Conservation (phyloP, 176 grass and related monocot genomes). For the Oryza punctata region DNA sequence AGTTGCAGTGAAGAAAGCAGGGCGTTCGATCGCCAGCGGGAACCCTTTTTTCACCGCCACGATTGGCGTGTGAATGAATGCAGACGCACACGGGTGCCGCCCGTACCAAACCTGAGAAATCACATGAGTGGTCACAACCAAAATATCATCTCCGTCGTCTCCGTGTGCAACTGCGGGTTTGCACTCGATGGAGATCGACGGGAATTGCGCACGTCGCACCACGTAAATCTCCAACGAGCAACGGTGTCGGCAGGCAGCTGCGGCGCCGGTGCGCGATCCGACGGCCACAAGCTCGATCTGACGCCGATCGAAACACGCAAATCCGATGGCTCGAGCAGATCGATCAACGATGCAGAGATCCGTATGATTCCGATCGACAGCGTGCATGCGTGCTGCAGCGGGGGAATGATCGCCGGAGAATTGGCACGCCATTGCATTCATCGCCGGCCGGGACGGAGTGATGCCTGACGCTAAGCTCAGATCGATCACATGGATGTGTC, state of each 20-base stretch:
- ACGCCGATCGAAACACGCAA: background rate
- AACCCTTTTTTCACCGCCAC: background rate
- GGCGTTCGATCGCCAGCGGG: background rate
- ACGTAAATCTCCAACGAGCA: background rate
- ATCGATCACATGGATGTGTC: background rate
- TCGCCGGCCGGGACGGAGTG: background rate
- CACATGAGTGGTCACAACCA: background rate
- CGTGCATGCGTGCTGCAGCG: background rate
- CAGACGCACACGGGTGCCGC: background rate
- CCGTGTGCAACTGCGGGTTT: background rate
- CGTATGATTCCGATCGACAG: constrained; percentile 15
- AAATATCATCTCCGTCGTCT: background rate
- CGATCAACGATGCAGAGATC: background rate
- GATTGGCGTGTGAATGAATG: background rate
- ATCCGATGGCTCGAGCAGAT: background rate
- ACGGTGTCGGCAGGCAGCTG: background rate
- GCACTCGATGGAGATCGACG: background rate
- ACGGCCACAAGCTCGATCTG: background rate
- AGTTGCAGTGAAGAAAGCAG: constrained; percentile 40
- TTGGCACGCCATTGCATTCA: background rate
- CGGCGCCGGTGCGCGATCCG: background rate
- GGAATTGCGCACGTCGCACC: background rate
- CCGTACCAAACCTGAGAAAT: background rate
- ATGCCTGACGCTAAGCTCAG: background rate
- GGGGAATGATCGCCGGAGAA: constrained; percentile 24